A percentile compares a stretch with the other conserved stretches of the same genome.
Conservation (phyloP, 192 early-diverging fungal genomes). For the Rhizophagus sp. region DNA sequence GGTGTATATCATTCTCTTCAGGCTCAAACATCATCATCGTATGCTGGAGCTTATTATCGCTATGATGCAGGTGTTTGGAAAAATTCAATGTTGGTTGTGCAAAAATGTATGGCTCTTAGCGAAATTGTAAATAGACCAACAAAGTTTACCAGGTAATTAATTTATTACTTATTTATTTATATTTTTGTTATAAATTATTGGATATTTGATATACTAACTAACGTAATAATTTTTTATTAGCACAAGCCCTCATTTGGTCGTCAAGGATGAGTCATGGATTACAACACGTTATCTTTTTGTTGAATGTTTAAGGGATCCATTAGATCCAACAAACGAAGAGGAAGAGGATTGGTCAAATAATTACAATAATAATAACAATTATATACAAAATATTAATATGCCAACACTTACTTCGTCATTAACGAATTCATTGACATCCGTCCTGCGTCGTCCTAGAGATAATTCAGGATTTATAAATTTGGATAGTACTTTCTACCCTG, state of each 20-base stretch:
- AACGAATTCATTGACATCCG: not conserved
- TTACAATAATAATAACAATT: not conserved
- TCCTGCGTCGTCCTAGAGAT: not conserved
- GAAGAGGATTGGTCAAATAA: slow-evolving; percentile 2
- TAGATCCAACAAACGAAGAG: not conserved
- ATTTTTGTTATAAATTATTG: not conserved
- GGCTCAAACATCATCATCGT: slow-evolving; percentile 38
- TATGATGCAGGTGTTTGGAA: slow-evolving; percentile 32
- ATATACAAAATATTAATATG: not conserved
- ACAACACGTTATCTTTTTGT: slow-evolving; percentile 39
- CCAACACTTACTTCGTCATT: not conserved
- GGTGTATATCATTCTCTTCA: slow-evolving; percentile 44
- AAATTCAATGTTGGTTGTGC: slow-evolving; percentile 35
- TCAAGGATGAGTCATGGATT: slow-evolving; percentile 35
- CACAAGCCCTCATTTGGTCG: slow-evolving; percentile 40
- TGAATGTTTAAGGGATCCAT: slow-evolving; percentile 32
- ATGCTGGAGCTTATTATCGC: slow-evolving; percentile 33
- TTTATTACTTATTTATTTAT: no score
- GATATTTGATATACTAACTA: not conserved
- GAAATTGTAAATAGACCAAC: slow-evolving; percentile 48
- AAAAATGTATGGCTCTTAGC: slow-evolving; percentile 44
- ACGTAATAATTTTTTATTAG: not conserved
- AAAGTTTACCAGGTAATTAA: slow-evolving; percentile 37
- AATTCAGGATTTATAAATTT: slow-evolving; percentile 10
- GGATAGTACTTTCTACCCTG: slow-evolving; percentile 7